phyloP scores from a whole-genome alignment of 345 rosid species.

The Crucihimalaya himalaica region DNA sequence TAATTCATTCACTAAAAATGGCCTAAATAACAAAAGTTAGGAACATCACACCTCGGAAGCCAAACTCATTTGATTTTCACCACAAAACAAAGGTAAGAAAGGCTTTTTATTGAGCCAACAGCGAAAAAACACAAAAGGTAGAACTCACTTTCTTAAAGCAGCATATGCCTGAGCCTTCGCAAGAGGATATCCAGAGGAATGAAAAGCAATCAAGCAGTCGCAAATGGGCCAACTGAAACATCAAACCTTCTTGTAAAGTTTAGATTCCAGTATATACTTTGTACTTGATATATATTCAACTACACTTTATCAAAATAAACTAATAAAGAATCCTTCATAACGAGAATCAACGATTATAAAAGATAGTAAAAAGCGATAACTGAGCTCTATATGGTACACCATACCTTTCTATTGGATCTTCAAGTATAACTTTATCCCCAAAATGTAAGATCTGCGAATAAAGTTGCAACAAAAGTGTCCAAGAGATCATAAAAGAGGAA shows the following conservation, averaged over 20 bases:
- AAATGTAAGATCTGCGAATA: conserved; percentile 68
- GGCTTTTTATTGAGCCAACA: background rate
- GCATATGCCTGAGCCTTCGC: conserved; percentile 73
- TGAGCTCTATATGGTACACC: background rate
- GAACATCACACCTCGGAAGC: conserved; percentile 22
- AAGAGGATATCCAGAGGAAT: conserved; percentile 94
- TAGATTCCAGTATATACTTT: conserved; percentile 25
- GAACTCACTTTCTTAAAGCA: conserved; percentile 79
- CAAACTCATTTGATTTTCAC: background rate
- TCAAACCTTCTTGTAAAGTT: conserved; percentile 31
- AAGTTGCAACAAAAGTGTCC: conserved; percentile 2
- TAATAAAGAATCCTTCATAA: conserved; percentile 21
- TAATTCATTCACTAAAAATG: conserved; percentile 88
- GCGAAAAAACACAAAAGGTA: background rate
- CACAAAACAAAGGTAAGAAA: background rate
- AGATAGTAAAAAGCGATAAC: background rate
- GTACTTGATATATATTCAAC: conserved; percentile 1
- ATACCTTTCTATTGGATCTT: conserved; percentile 94
- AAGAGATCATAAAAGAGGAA: conserved; percentile 26
- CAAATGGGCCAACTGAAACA: conserved; percentile 95
- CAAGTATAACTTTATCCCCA: conserved; percentile 81
- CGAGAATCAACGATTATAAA: background rate
- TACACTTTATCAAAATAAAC: conserved; percentile 14
- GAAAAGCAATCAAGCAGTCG: conserved; percentile 96
- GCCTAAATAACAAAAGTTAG: conserved; percentile 54